Percentiles rank a stretch among this genome's conserved stretches.
Evolutionary conservation across 345 rosid genomes (phyloP).

Genomic region (Alliaria petiolata): DNA sequence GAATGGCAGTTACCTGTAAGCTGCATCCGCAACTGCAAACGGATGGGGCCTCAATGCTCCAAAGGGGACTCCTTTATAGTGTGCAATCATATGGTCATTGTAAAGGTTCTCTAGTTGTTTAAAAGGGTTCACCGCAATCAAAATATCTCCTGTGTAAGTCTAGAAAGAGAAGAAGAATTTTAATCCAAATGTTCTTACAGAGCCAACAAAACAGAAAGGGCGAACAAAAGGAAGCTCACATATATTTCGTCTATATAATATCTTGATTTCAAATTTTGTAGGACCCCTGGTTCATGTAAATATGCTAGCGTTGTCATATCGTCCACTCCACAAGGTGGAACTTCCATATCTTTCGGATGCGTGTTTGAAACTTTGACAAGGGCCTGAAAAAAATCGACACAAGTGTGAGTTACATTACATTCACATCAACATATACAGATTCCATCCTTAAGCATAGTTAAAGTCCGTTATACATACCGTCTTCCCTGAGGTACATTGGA

Average conservation of each 20-base stretch:
- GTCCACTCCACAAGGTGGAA: conserved; percentile 87
- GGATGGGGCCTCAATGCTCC: conserved; percentile 97
- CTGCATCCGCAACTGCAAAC: conserved; percentile 95
- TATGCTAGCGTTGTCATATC: conserved; percentile 96
- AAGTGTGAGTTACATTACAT: no score
- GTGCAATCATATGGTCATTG: conserved; percentile 87
- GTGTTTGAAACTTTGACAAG: conserved; percentile 60
- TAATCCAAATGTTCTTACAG: not conserved
- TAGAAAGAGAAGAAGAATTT: conserved; percentile 28
- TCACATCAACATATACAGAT: no score
- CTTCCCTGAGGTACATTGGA: conserved; percentile 84
- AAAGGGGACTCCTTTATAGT: conserved; percentile 88
- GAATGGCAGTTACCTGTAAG: conserved; percentile 61
- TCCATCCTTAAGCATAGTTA: not conserved
- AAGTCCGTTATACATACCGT: conserved; percentile 44
- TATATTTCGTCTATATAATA: conserved; percentile 91
- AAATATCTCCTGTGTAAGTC: conserved; percentile 91
- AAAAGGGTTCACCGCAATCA: conserved; percentile 97
- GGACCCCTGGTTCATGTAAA: conserved; percentile 95
- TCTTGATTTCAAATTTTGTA: conserved; percentile 86
- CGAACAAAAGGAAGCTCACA: conserved; percentile 42
- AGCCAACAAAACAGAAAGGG: not conserved
- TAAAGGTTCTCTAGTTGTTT: conserved; percentile 79
- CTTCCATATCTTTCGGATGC: conserved; percentile 81
- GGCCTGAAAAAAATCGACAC: conserved; percentile 52